Evolutionary conservation across 2,329 filamentous ascomycete species (phyloP).

Genomic region (Exophiala dermatitidis): DNA sequence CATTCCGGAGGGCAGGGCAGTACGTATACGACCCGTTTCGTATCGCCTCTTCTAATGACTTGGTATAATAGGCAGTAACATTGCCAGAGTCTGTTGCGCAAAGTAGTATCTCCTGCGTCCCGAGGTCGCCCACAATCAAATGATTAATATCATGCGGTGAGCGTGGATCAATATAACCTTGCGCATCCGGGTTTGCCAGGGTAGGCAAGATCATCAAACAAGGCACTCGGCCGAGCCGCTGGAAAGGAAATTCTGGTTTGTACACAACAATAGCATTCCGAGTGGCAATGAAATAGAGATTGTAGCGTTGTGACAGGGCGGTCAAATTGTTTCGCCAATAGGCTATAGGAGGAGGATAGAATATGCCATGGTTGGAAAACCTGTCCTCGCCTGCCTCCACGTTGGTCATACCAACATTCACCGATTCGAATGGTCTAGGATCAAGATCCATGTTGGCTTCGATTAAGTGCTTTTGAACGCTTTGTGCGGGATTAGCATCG

Average conservation of each 20-base stretch:
- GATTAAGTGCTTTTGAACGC: neutral
- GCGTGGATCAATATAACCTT: slow-evolving; percentile 48
- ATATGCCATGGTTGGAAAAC: slow-evolving; percentile 30
- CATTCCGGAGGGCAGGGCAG: slow-evolving; percentile 27
- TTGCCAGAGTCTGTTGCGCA: slow-evolving; percentile 69
- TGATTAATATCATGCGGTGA: slow-evolving; percentile 61
- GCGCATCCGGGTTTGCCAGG: slow-evolving; percentile 36
- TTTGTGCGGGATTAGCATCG: neutral
- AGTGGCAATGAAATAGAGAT: slow-evolving; percentile 42
- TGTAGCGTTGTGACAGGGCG: slow-evolving; percentile 42
- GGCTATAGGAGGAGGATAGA: slow-evolving; percentile 30
- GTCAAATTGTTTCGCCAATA: slow-evolving; percentile 43
- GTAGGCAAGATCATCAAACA: slow-evolving; percentile 39
- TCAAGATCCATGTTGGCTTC: slow-evolving; percentile 21
- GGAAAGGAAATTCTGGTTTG: slow-evolving; percentile 37
- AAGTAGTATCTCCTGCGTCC: slow-evolving; percentile 61
- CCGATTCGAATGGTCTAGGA: slow-evolving; percentile 18
- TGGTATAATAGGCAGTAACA: slow-evolving; percentile 62
- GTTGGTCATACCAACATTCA: slow-evolving; percentile 17
- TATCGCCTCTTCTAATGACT: slow-evolving; percentile 43
- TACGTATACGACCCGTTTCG: slow-evolving; percentile 27
- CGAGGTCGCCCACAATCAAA: slow-evolving; percentile 61
- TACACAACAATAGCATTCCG: slow-evolving; percentile 39
- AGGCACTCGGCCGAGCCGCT: slow-evolving; percentile 35
- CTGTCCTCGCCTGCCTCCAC: slow-evolving; percentile 27